Conservation (phyloP, 305 asterid species). For the Salvia sclarea region DNA sequence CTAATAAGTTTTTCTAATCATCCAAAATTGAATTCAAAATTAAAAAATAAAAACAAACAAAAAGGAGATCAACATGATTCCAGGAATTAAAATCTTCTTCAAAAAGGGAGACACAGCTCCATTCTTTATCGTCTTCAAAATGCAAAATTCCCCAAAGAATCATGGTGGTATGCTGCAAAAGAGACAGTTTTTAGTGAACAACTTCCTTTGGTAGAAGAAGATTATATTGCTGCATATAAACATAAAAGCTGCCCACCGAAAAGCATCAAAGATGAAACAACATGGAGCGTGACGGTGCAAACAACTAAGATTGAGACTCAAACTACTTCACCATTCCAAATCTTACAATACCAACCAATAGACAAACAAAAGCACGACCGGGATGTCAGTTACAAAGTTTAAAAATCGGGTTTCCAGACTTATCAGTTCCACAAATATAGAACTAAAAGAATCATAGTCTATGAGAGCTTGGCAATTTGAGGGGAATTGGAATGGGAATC, state of each 20-base stretch:
- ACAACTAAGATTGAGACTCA: neutral
- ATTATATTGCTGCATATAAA: neutral
- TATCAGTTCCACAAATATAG: neutral
- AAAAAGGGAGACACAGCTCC: conserved; percentile 24
- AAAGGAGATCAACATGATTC: neutral
- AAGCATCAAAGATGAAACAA: neutral
- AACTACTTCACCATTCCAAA: neutral
- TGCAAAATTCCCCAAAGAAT: conserved; percentile 29
- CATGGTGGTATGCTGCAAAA: conserved; percentile 38
- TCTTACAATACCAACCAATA: neutral
- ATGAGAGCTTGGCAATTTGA: too few species aligned
- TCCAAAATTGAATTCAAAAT: neutral
- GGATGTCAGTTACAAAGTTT: neutral
- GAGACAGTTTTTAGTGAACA: neutral
- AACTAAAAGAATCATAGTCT: too few species aligned
- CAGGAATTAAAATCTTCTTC: neutral
- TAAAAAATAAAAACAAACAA: neutral
- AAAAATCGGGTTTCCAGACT: neutral
- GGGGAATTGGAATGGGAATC: neutral
- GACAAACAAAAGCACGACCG: neutral
- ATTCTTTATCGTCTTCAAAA: conserved; percentile 11
- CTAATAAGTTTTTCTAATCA: neutral
- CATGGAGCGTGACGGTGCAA: neutral
- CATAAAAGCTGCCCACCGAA: neutral
- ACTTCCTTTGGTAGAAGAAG: neutral